Evolutionary conservation across 768 basidiomycete genomes (phyloP).

Genomic region (Infundibulicybe gibba): DNA sequence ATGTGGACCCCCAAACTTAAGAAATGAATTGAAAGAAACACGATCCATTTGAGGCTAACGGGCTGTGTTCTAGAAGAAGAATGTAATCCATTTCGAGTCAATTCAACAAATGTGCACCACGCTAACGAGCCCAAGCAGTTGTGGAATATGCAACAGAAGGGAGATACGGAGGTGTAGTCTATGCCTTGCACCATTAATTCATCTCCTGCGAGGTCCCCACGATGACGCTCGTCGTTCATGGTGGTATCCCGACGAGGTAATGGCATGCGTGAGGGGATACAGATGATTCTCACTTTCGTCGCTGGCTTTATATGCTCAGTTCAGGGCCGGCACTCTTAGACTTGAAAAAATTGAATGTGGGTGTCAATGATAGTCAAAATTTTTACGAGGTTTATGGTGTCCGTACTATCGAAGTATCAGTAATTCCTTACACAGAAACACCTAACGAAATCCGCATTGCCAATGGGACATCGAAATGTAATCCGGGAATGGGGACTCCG

Average conservation of each 20-base stretch:
- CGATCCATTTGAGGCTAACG: too few species aligned
- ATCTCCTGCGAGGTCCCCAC: slow-evolving; percentile 85
- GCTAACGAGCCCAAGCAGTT: slow-evolving; percentile 75
- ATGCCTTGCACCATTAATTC: slow-evolving; percentile 87
- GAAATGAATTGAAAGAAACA: too few species aligned
- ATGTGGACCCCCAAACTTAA: too few species aligned
- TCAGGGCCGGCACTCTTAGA: slow-evolving; percentile 17
- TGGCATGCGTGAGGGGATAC: slow-evolving; percentile 40
- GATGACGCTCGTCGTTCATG: slow-evolving; percentile 36
- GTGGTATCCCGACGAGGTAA: slow-evolving; percentile 28
- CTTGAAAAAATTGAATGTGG: background rate
- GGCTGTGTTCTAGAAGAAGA: too few species aligned
- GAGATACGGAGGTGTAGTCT: slow-evolving; percentile 88
- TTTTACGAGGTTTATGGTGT: too few species aligned
- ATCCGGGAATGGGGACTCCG: too few species aligned
- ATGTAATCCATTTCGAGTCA: too few species aligned
- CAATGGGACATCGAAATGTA: too few species aligned
- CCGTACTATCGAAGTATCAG: too few species aligned
- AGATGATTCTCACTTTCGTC: slow-evolving; percentile 1
- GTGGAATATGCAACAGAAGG: slow-evolving; percentile 50
- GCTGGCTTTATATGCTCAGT: slow-evolving; percentile 6
- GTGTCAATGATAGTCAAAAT: background rate
- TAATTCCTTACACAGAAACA: too few species aligned
- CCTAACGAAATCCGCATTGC: too few species aligned
- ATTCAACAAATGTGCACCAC: slow-evolving; percentile 67